phyloP scores from a whole-genome alignment of 2,329 filamentous ascomycete genomes.

The Epichloe festucae region DNA sequence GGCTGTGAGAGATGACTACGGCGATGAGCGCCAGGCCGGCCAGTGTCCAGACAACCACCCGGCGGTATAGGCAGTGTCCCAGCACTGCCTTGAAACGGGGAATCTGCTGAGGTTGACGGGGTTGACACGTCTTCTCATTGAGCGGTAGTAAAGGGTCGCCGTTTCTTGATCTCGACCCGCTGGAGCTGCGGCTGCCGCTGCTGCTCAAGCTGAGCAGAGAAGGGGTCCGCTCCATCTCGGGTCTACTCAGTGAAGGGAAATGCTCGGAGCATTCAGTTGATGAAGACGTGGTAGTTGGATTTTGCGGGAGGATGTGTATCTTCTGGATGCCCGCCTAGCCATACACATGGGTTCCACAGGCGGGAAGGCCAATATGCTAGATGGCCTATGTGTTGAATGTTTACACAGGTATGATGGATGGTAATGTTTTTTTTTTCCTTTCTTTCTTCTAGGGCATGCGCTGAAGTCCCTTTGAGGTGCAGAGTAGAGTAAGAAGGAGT shows the following conservation, averaged over 20 bases:
- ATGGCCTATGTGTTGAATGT: background rate
- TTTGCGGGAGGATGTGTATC: background rate
- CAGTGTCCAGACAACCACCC: slow-evolving; percentile 38
- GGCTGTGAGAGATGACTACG: slow-evolving; percentile 25
- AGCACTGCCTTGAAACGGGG: slow-evolving; percentile 32
- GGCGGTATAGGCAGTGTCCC: slow-evolving; percentile 38
- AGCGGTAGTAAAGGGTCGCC: slow-evolving; percentile 22
- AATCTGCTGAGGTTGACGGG: slow-evolving; percentile 25
- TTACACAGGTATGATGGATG: background rate
- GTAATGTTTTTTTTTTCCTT: too few relatives aligned
- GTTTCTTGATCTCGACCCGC: slow-evolving; percentile 17
- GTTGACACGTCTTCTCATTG: slow-evolving; percentile 18
- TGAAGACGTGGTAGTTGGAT: background rate
- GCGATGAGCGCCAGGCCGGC: slow-evolving; percentile 27
- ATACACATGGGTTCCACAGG: too few relatives aligned
- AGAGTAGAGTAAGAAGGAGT: too few relatives aligned
- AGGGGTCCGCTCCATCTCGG: slow-evolving; percentile 15
- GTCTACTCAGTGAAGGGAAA: background rate
- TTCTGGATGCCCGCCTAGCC: too few relatives aligned
- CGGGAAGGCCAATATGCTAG: too few relatives aligned
- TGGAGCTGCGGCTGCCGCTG: slow-evolving; percentile 23
- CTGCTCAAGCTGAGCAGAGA: slow-evolving; percentile 23
- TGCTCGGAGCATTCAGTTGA: background rate
- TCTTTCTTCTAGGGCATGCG: background rate
- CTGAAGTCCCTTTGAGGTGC: background rate